Percentiles rank a stretch among this genome's conserved stretches.
Evolutionary conservation across 768 basidiomycete species (phyloP).

Genomic region (Russula compacta): DNA sequence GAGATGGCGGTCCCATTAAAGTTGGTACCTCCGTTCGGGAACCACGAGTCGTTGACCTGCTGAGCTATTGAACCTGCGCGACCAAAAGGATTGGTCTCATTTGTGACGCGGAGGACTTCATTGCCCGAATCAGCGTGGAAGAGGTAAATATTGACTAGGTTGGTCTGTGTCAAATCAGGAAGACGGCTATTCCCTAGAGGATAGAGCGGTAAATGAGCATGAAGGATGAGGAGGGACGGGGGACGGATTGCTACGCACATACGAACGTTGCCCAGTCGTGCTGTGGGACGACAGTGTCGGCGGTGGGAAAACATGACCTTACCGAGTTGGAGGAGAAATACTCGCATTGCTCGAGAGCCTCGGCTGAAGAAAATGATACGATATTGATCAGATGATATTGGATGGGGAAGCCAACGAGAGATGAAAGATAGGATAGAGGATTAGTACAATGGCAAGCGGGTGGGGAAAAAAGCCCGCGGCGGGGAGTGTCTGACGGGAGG

Average conservation of each 20-base stretch:
- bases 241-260: constrained; percentile 44
- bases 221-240: constrained; percentile 13
- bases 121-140: constrained; percentile 59
- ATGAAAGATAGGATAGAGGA: constrained; percentile 1
- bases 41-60: constrained; percentile 71
- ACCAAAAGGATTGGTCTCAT: constrained; percentile 38
- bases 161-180: constrained; percentile 54
- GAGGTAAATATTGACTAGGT: constrained; percentile 67
- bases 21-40: constrained; percentile 43
- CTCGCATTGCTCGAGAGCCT: constrained; percentile 43
- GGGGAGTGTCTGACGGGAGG: not conserved
- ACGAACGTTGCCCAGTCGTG: constrained; percentile 68
- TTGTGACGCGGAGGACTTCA: constrained; percentile 36
- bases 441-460: not conserved
- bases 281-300: constrained; percentile 52
- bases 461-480: not conserved
- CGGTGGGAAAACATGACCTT: constrained; percentile 67
- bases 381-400: constrained; percentile 2
- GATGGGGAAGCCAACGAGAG: not conserved
- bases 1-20: constrained; percentile 40
- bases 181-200: constrained; percentile 63
- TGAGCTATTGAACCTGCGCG: constrained; percentile 45
- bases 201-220: constrained; percentile 16
- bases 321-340: constrained; percentile 56
- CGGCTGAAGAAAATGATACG: constrained; percentile 20